phyloP scores from a whole-genome alignment of 305 asterid genomes.

The Fraxinus xanthoxyloides region DNA sequence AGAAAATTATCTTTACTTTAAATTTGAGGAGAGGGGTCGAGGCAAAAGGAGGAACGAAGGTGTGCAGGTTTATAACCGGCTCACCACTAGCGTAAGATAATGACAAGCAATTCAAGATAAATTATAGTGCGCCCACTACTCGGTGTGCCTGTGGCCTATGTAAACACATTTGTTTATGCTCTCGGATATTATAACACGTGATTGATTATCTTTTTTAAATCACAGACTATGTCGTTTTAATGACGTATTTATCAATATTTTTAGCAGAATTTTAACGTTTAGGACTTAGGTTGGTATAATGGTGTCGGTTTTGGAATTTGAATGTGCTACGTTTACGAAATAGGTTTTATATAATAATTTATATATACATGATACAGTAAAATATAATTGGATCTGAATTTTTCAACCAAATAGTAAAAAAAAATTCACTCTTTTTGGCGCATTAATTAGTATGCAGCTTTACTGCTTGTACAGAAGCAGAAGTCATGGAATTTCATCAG shows the following conservation, averaged over 20 bases:
- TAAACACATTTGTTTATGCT: conserved; percentile 2
- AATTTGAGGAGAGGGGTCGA: neutral
- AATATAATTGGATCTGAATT: no score
- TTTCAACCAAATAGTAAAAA: no score
- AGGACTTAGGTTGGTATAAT: neutral
- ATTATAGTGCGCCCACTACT: conserved; percentile 12
- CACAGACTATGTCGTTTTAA: neutral
- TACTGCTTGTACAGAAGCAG: no score
- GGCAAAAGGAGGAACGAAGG: neutral
- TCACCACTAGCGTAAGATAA: conserved; percentile 46
- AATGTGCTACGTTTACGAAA: no score
- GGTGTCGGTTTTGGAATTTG: neutral
- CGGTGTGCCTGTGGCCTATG: conserved; percentile 24
- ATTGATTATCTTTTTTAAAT: neutral
- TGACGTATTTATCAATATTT: neutral
- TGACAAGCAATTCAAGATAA: conserved; percentile 13
- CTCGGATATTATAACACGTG: conserved; percentile 22
- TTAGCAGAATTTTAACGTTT: neutral
- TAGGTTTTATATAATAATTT: no score
- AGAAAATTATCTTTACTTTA: neutral
- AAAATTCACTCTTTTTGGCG: no score
- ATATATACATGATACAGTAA: no score
- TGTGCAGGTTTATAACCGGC: conserved; percentile 35
- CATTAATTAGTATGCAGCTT: no score
- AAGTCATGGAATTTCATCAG: no score